Evolutionary conservation across 1,139 yeast species (phyloP).

Genomic region (Kazachstania sp.): DNA sequence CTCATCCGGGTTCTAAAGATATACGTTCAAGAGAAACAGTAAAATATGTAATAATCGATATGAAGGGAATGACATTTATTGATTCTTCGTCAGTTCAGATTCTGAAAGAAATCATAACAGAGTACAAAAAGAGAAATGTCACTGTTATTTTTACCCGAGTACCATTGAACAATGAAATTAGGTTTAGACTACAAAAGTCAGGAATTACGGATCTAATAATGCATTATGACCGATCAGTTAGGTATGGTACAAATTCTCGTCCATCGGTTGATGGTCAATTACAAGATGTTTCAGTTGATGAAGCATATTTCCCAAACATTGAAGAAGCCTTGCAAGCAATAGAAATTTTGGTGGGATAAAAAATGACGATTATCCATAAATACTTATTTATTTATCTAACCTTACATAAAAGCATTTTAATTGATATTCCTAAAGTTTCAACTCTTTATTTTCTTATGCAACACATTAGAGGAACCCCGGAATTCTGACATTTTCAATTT

Average conservation of each 20-base stretch:
- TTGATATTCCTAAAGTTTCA: too few relatives aligned
- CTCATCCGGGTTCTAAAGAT: constrained; percentile 74
- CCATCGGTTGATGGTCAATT: background rate
- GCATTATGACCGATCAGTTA: background rate
- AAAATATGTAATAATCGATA: constrained; percentile 65
- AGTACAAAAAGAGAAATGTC: constrained; percentile 50
- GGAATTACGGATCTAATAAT: constrained; percentile 24
- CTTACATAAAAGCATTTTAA: too few relatives aligned
- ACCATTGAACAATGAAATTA: constrained; percentile 35
- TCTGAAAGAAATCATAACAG: constrained; percentile 48
- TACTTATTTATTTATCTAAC: too few relatives aligned
- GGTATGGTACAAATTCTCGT: background rate
- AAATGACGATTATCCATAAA: too few relatives aligned
- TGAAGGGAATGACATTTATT: constrained; percentile 76
- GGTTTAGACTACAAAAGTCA: constrained; percentile 31
- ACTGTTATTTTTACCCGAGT: constrained; percentile 61
- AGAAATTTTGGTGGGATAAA: constrained; percentile 4
- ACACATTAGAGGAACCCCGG: too few relatives aligned
- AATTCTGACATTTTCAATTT: too few relatives aligned
- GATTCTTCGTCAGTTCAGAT: constrained; percentile 87
- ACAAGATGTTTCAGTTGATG: background rate
- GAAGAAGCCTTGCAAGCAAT: constrained; percentile 14
- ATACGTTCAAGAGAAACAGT: constrained; percentile 45
- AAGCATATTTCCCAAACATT: constrained; percentile 15
- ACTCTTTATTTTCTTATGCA: too few relatives aligned